Percentiles rank a stretch among this genome's conserved stretches.
Conservation (phyloP, 1,139 yeast genomes). For the Nakaseomyces glabratus region DNA sequence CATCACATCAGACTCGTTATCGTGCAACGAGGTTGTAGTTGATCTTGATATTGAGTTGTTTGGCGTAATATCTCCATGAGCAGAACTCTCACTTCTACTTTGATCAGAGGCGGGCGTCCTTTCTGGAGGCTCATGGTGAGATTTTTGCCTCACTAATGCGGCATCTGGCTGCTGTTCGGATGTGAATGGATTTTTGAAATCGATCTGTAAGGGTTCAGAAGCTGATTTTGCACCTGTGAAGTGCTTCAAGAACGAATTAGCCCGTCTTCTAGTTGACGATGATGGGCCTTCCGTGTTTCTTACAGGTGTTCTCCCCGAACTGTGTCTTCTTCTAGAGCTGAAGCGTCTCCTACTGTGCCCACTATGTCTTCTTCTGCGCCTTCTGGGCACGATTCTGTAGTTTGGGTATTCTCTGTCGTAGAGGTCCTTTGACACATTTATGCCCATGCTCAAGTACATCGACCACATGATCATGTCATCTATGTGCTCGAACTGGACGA, state of each 20-base stretch:
- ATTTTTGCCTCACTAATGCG: too few relatives aligned
- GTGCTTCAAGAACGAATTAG: constrained; percentile 1
- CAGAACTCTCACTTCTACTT: too few relatives aligned
- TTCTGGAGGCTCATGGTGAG: too few relatives aligned
- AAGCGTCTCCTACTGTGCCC: constrained; percentile 4
- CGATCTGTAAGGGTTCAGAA: neutral
- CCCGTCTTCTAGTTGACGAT: neutral
- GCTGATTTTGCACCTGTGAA: neutral
- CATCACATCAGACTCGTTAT: too few relatives aligned
- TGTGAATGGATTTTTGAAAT: constrained; percentile 2
- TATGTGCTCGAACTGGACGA: constrained; percentile 45
- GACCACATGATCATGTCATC: constrained; percentile 62
- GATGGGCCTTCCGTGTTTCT: neutral
- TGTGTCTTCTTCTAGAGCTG: constrained; percentile 8
- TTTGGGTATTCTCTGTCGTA: constrained; percentile 51
- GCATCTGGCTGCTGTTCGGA: too few relatives aligned
- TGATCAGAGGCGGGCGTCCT: too few relatives aligned
- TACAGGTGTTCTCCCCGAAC: constrained; percentile 1
- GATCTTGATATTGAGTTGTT: too few relatives aligned
- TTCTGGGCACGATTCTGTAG: constrained; percentile 65
- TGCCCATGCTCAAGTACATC: constrained; percentile 41
- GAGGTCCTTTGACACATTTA: constrained; percentile 55
- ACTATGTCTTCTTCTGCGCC: constrained; percentile 32
- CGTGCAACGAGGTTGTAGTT: too few relatives aligned
- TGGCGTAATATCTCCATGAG: too few relatives aligned